A percentile compares a stretch with the other conserved stretches of the same genome.
These are phyloP conservation scores for Ganoderma leucocontextum DNA, from an alignment of 1,284 basidiomycete genomes.

Conservation along the genomic window DNA sequence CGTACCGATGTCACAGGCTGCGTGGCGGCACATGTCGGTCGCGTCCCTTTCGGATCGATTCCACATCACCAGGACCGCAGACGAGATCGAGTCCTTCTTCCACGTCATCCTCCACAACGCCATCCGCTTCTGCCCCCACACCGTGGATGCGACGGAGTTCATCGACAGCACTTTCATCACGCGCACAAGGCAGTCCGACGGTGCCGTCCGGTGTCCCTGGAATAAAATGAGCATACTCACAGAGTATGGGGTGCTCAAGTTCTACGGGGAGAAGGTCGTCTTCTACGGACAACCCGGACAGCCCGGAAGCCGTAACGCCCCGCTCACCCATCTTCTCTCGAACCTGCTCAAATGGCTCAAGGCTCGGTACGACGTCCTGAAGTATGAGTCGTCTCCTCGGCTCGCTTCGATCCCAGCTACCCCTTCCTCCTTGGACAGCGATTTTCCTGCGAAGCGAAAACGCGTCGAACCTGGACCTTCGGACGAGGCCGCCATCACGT, in stretches of 20 bases:
- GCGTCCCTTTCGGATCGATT: not conserved
- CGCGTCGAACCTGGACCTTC: not conserved
- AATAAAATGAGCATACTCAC: not conserved
- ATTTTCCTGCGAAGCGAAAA: not conserved
- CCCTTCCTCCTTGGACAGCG: not conserved
- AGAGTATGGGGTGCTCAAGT: not conserved
- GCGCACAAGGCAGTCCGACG: not conserved
- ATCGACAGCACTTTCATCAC: not conserved
- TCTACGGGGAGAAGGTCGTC: too few relatives aligned
- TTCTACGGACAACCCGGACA: not conserved
- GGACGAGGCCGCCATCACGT: too few relatives aligned
- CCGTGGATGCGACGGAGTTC: not conserved
- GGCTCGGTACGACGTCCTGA: not conserved
- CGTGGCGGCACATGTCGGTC: not conserved
- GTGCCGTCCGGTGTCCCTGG: not conserved
- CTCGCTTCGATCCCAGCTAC: too few relatives aligned
- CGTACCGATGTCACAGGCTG: not conserved
- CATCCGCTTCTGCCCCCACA: conserved; percentile 1
- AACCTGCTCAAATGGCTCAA: not conserved
- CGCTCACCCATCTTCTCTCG: not conserved
- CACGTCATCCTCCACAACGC: conserved; percentile 6
- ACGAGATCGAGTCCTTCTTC: conserved; percentile 11
- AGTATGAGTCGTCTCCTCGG: not conserved
- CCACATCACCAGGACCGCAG: not conserved
- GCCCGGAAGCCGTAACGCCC: not conserved